Base-by-base conservation (phyloP, 2,329 filamentous ascomycete species). In the Cercospora zeae-maydis region DNA sequence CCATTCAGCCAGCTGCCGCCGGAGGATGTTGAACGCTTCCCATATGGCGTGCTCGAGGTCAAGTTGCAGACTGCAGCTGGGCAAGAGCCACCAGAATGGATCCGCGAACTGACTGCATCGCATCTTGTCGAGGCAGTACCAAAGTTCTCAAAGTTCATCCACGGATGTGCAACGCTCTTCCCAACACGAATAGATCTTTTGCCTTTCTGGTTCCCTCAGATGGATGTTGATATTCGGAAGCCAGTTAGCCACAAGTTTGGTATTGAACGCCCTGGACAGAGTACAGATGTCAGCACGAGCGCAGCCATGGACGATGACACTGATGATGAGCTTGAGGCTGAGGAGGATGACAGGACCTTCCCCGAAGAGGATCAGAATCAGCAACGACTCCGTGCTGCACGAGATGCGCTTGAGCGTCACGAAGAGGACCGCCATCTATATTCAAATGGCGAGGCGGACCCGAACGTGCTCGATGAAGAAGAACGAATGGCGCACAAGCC, bases 61-160 rank as follows among this genome's bases (percentile, higher is more conserved):
- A 99, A 99, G 81, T 84, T 99, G 19, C 95, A 99, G 78, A 99
- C 95, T 0, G 93, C 97, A 76, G 87, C 90, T 61, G 95, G 95
- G 39, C 93, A 97, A 76, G 92, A 97, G 74, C 92, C 95, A 13
- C 95, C 95, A 0, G 90, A 96, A 74, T 99, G 95, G 95, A 93
- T 99, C 70, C 88, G 92, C 21, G 92, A 98, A 74, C 84, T 99
- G 57, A 96, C 92, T 49, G 85, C 91, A 11, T 96, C 92, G 66
- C 95, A 99, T 79, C 83, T 99, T 14, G 95, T 99, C 1, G 95
- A 99, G 79, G 93, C 95, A n/a, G 93, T 99, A 2, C 95, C 95
- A 66, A 99, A 99, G 75, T 99, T 98, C 78, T 97, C 92, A 73
- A 99, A 99, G 79, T 99, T 98, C 76, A 98, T 99, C 63, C 95